Evolutionary conservation across 345 rosid genomes (phyloP), one percentile per base, ranked within the genome.

Genomic region (Streptanthus diversifolius): DNA sequence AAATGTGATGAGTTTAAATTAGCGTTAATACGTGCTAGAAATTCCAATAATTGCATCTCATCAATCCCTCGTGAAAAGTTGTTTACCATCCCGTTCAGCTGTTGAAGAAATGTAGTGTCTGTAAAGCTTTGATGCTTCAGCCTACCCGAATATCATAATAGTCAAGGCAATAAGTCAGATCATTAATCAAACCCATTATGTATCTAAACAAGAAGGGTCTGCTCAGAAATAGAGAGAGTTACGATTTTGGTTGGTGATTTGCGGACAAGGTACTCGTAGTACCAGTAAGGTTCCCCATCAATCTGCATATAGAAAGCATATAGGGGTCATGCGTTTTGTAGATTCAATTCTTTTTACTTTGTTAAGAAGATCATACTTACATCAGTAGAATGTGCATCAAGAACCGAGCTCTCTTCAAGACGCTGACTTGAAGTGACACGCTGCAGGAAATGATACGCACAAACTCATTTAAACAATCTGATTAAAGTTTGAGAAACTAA

Each of bases 401-500:
- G 91, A 80, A 93, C 87, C 17, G 92, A 89, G 81, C 98, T 91
- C 81, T 93, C 97, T 10, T 82, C 83, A 78, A 89, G 76, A 32
- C 92, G 97, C 79, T 89, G 97, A 85, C 84, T 89, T 61, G 96
- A 88, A 65, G 97, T 93, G 77, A 91, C 97, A 66, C 95, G 89
- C 98, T 93, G 90, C 55, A 25, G 36, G 24, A 24, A 62, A 41
- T 10, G 1, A 25, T 2, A 41, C 24, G 8, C 14, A 25, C 22
- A 24, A 2, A 19, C 56, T 62, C 78, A 66, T 12, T 56, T 13
- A 29, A 48, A 66, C 53, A 45, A 66, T 37, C n/a, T 10, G 55
- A 30, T 66, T 63, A 36, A 37, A 30, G 53, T 53, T 51, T 66
- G 21, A 32, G 68, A 67, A 65, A 72, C 18, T 2, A 11, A 25